These are phyloP conservation scores for Thermochaetoides thermophila DNA, from an alignment of 495 filamentous ascomycete species.

Conservation along the genomic window DNA sequence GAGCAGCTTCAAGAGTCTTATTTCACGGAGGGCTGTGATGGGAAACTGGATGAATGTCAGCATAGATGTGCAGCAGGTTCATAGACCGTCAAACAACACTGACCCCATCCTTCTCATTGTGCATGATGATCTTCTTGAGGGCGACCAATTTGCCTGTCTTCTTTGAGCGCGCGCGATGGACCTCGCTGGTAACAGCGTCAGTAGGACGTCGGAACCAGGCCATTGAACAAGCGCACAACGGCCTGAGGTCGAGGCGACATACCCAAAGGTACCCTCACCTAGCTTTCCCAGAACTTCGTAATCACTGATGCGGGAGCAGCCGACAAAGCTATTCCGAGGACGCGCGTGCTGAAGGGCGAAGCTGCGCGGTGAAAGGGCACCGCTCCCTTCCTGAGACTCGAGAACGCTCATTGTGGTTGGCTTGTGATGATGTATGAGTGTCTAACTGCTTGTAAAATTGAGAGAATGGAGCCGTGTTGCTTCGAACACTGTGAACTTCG, in stretches of 20 bases:
- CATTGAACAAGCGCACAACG: too few relatives aligned
- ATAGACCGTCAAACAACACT: constrained; percentile 12
- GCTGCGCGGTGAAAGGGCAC: constrained; percentile 23
- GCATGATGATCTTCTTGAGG: constrained; percentile 89
- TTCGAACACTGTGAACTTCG: too few relatives aligned
- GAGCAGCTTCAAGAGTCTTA: constrained; percentile 90
- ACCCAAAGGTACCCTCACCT: constrained; percentile 96
- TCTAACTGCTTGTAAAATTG: neutral
- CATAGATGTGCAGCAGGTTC: neutral
- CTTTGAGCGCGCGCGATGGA: constrained; percentile 74
- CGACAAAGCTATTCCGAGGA: constrained; percentile 45
- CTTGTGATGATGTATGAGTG: neutral
- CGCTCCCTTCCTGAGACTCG: constrained; percentile 6
- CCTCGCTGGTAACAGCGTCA: constrained; percentile 44
- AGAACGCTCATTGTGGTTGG: constrained; percentile 14
- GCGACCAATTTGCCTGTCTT: constrained; percentile 61
- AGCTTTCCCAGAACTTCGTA: constrained; percentile 86
- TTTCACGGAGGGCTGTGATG: constrained; percentile 69
- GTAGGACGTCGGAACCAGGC: too few relatives aligned
- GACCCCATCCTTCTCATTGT: constrained; percentile 72
- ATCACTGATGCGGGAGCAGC: constrained; percentile 74
- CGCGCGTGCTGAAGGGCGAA: constrained; percentile 32
- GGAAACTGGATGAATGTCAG: constrained; percentile 39
- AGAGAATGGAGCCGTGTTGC: neutral
- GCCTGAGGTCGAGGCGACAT: constrained; percentile 13